Conservation (phyloP, 805 yeast genomes). For the Wickerhamomyces subpelliculosus region DNA sequence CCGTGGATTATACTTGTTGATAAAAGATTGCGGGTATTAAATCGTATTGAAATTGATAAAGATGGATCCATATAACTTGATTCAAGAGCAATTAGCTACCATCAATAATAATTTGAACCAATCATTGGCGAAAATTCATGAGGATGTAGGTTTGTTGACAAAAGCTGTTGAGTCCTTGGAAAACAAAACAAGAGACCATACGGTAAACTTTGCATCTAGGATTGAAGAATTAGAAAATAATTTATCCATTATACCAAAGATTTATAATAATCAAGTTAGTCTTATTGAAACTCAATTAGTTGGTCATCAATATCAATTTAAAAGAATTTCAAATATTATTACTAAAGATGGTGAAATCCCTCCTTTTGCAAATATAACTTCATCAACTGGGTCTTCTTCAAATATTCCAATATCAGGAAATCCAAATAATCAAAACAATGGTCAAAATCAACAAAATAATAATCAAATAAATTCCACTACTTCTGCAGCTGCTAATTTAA, state of each 20-base stretch:
- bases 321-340: slow-evolving; percentile 8
- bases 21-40: too few species aligned
- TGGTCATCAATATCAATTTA: slow-evolving; percentile 16
- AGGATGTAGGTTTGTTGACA: slow-evolving; percentile 11
- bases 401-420: neutral
- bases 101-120: slow-evolving; percentile 13
- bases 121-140: slow-evolving; percentile 12
- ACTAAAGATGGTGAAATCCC: slow-evolving; percentile 1
- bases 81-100: slow-evolving; percentile 19
- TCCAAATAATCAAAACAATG: neutral
- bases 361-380: neutral
- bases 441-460: neutral
- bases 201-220: too few species aligned
- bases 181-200: neutral
- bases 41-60: neutral
- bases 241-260: slow-evolving; percentile 12
- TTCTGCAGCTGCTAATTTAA: neutral
- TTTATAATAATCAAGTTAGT: slow-evolving; percentile 14
- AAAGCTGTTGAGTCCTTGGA: slow-evolving; percentile 17
- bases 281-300: slow-evolving; percentile 10
- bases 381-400: neutral
- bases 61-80: slow-evolving; percentile 19
- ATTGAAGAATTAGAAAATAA: slow-evolving; percentile 7
- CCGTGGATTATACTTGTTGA: too few species aligned
- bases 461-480: neutral